phyloP scores from a whole-genome alignment of 306 rosid genomes.

The Begonia masoniana region DNA sequence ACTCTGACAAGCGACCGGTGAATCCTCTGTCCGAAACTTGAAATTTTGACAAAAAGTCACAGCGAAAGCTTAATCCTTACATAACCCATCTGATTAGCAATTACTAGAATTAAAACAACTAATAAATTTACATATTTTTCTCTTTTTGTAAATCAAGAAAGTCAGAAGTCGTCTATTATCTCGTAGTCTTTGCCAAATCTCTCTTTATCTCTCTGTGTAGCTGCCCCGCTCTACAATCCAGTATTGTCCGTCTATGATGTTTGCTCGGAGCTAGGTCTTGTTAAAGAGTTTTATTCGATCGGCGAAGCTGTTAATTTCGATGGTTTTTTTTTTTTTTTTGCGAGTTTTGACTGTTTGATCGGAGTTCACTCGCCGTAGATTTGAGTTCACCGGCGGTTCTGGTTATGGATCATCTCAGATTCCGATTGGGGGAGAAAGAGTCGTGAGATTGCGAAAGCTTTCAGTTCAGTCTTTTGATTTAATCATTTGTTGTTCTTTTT shows the following conservation, averaged over 20 bases:
- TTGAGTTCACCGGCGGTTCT: not conserved
- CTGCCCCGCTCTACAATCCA: not conserved
- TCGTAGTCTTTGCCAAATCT: constrained; percentile 2
- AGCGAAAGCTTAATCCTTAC: not conserved
- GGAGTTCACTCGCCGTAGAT: not conserved
- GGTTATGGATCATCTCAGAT: not conserved
- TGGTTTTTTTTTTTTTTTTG: not conserved
- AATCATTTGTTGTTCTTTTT: constrained; percentile 30
- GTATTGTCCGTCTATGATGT: not conserved
- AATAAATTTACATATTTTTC: not conserved
- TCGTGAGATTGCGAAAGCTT: constrained; percentile 3
- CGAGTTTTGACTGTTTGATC: not conserved
- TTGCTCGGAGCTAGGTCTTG: no score
- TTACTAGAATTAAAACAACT: not conserved
- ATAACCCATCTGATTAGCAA: not conserved
- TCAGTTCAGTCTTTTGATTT: constrained; percentile 20
- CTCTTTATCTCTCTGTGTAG: not conserved
- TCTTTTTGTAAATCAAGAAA: constrained; percentile 16
- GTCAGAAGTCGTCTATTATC: constrained; percentile 14
- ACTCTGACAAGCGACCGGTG: not conserved
- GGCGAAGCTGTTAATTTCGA: not conserved
- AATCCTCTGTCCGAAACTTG: constrained; percentile 4
- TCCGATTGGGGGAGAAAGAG: not conserved
- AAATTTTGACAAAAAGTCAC: constrained; percentile 8
- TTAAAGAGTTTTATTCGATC: not conserved